Conservation (phyloP, 768 basidiomycete species). For the Boletus insuetus region DNA sequence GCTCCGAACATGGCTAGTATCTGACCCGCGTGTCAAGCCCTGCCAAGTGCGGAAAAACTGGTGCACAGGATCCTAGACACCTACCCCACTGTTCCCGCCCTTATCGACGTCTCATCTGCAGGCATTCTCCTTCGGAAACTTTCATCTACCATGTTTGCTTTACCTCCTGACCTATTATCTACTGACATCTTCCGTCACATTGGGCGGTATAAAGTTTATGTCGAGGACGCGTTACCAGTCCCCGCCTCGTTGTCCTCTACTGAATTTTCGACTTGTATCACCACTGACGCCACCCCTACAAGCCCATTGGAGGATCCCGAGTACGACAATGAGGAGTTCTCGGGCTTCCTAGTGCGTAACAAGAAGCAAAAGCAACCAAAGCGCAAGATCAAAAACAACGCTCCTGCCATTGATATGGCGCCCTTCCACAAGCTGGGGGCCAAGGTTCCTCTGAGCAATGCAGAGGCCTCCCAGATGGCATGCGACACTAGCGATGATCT, state of each 20-base stretch:
- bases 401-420: constrained; percentile 20
- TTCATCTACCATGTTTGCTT: constrained; percentile 23
- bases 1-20: neutral
- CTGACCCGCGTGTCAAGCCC: constrained; percentile 10
- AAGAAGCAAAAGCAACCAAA: constrained; percentile 30
- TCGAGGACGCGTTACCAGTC: constrained; percentile 23
- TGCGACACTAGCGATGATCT: constrained; percentile 23
- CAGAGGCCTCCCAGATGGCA: constrained; percentile 16
- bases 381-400: constrained; percentile 12
- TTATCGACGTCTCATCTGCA: constrained; percentile 20
- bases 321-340: neutral
- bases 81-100: constrained; percentile 31
- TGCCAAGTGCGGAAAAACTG: constrained; percentile 13
- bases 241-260: constrained; percentile 16
- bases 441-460: constrained; percentile 23
- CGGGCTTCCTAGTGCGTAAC: constrained; percentile 8
- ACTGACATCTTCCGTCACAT: constrained; percentile 11
- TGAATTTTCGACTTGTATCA: constrained; percentile 2
- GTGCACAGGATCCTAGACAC: constrained; percentile 29
- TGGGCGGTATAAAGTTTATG: constrained; percentile 18
- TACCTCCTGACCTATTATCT: constrained; percentile 18
- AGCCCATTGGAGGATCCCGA: constrained; percentile 1
- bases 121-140: constrained; percentile 24
- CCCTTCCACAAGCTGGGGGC: constrained; percentile 31
- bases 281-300: neutral